These are phyloP conservation scores for Aphanomyces invadans DNA, from an alignment of 352 stramenopile genomes.

Conservation along the genomic window DNA sequence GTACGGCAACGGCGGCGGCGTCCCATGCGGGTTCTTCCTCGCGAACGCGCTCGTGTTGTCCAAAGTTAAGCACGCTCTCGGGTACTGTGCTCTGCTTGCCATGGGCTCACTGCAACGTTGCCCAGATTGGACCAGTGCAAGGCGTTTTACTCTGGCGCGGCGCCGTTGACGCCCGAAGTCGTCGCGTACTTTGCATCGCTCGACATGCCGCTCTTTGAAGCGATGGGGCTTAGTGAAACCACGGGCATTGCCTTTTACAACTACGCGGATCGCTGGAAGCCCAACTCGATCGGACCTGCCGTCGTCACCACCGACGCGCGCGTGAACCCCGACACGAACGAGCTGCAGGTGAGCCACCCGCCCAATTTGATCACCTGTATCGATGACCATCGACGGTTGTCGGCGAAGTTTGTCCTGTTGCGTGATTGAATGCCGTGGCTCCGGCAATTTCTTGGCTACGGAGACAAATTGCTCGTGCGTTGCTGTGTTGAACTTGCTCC, in stretches of 20 bases:
- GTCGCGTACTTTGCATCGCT: slow-evolving; percentile 65
- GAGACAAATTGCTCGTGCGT: too few relatives aligned
- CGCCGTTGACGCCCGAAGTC: slow-evolving; percentile 55
- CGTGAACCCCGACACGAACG: slow-evolving; percentile 31
- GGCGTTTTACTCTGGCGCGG: slow-evolving; percentile 69
- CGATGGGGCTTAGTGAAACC: slow-evolving; percentile 52
- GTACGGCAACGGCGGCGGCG: slow-evolving; percentile 46
- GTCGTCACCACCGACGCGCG: slow-evolving; percentile 29
- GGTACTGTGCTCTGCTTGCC: slow-evolving; percentile 77
- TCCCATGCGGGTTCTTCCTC: slow-evolving; percentile 63
- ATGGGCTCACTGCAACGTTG: slow-evolving; percentile 31
- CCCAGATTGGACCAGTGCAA: slow-evolving; percentile 64
- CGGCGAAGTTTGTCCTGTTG: neutral
- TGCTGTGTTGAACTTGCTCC: too few relatives aligned
- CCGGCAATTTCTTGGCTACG: too few relatives aligned
- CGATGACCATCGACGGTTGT: too few relatives aligned
- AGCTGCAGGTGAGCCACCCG: slow-evolving; percentile 40
- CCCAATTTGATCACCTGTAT: too few relatives aligned
- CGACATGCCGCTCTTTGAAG: slow-evolving; percentile 64
- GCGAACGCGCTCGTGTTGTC: slow-evolving; percentile 75
- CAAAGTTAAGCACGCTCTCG: slow-evolving; percentile 71
- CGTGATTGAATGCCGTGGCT: slow-evolving; percentile 1
- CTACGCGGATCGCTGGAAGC: slow-evolving; percentile 34
- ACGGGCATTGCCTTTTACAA: slow-evolving; percentile 38
- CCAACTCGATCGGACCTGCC: slow-evolving; percentile 32